Base-by-base conservation (phyloP, 306 rosid species). In the Gillenia trifoliata region DNA sequence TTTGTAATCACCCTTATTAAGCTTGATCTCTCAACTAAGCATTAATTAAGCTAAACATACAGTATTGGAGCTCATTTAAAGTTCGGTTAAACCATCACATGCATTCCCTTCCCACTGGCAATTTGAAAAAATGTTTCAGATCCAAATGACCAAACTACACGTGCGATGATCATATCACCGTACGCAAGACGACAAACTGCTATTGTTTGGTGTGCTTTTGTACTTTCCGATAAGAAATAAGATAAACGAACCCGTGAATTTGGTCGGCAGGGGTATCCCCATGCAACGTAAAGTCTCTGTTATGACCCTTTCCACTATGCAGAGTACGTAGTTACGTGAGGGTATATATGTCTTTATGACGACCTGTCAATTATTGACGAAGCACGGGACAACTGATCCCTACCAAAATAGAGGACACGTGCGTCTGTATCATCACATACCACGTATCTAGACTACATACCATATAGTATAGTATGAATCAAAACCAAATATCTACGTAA, bases 131-230 rank as follows among this genome's bases (percentile, higher is more conserved):
- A 29, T 33, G 16, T 36, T 31, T 40, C 17, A 8, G 36, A 56
- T 71, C 38, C 75, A 56, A 36, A 41, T 16, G 75, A 8, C 66
- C 26, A 38, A 15, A 45, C 33, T n/a, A 25, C 75, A 56, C 66
- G 65, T 71, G 65, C 8, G 15, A 4, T 1, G 52, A 5, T 45
- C 52, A 1, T 15, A 15, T 11, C 57, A 3, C 25, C 33, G 16
- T 36, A 4, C 36, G 5, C 11, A 56, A 36, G 10, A 30, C 11
- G 74, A 15, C 66, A 25, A 56, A 23, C 3, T 3, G 4, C 5
- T 54, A 71, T 15, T 19, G 52, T 45, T 45, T 45, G 52, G 17
- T 45, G 52, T 13, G 10, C 40, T 5, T 1, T 45, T 8, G 23
- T 16, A n/a, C 25, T 3, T n/a, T 11, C 22, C 63, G 41, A 52